Evolutionary conservation across 2,329 filamentous ascomycete genomes (phyloP), one percentile per base, ranked within the genome.

Genomic region (Talaromyces sp.): DNA sequence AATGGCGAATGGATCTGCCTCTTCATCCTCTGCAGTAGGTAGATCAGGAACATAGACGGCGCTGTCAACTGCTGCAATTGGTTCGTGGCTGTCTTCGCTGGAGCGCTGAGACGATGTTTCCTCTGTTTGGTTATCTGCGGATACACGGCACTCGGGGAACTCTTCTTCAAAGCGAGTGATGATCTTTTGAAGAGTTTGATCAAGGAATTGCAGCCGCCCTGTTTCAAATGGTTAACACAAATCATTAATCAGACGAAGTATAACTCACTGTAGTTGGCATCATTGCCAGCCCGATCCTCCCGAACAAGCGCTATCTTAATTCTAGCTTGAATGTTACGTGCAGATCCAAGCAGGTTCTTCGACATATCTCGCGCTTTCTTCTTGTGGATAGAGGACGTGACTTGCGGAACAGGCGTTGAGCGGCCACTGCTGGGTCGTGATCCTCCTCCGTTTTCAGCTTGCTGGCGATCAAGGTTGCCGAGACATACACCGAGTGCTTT

Each of bases 121-220:
- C 71, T 11, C 68, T 56, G 47, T 64, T 36, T 13, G 69, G 67
- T 13, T 70, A 68, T 7, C 67, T 60, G 51, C 64, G 40, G 34
- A 68, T 71, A 38, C 74, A 72, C 17, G 74, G 70, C 49, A 87
- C 74, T 98, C 94, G 0, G 95, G 95, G 72, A 93, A 98, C 77
- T 98, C 94, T 75, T 96, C 91, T 76, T 98, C 95, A 75, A 98
- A 99, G 31, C 95, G 90, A 75, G 92, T 89, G 73, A 98, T 98
- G 80, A 98, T 97, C 70, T 90, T 89, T 72, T 93, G 86, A 10
- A 99, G 84, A 0, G 95, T 98, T 67, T 90, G 84, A 72, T 97
- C 93, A 34, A 99, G 86, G 85, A 97, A 97, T 51, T 90, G 83
- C 22, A 98, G 85, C 58, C 91, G 90, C 40, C 88, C 89, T 91